These are phyloP conservation scores for Bombardia bombarda DNA, from an alignment of 495 filamentous ascomycete species.

Conservation along the genomic window DNA sequence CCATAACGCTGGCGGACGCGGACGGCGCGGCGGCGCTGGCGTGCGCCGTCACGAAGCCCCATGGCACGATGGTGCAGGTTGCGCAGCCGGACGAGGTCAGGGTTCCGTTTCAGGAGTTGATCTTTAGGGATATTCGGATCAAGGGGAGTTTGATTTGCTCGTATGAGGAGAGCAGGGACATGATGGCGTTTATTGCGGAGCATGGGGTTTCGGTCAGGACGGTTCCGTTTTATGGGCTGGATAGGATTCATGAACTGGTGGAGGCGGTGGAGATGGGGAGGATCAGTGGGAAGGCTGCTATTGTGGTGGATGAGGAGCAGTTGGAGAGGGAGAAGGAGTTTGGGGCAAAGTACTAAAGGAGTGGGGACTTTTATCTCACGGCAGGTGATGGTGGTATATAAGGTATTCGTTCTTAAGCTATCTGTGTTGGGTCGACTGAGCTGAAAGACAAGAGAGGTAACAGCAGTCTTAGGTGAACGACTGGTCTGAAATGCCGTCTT, in stretches of 20 bases:
- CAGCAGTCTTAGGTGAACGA: too few relatives aligned
- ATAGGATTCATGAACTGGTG: slow-evolving; percentile 41
- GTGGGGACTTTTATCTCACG: too few relatives aligned
- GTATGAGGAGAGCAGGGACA: slow-evolving; percentile 36
- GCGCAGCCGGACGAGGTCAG: slow-evolving; percentile 40
- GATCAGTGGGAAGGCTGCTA: slow-evolving; percentile 46
- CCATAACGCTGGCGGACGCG: slow-evolving; percentile 38
- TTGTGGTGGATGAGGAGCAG: slow-evolving; percentile 37
- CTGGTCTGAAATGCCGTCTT: too few relatives aligned
- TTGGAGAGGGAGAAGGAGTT: slow-evolving; percentile 16
- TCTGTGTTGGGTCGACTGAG: too few relatives aligned
- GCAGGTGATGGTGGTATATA: too few relatives aligned
- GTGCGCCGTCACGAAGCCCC: slow-evolving; percentile 46
- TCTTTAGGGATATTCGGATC: slow-evolving; percentile 48
- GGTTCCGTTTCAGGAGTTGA: slow-evolving; percentile 44
- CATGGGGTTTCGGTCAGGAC: slow-evolving; percentile 42
- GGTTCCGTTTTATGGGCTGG: slow-evolving; percentile 44
- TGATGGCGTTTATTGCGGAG: slow-evolving; percentile 45
- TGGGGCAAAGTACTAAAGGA: slow-evolving; percentile 10
- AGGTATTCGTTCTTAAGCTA: too few relatives aligned
- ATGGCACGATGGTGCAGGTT: slow-evolving; percentile 47
- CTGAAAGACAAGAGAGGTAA: too few relatives aligned
- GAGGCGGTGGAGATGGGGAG: slow-evolving; percentile 41
- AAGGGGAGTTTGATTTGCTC: slow-evolving; percentile 41
- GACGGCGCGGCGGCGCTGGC: slow-evolving; percentile 34